Base-by-base conservation (phyloP, 768 basidiomycete genomes). In the Vararia minispora region DNA sequence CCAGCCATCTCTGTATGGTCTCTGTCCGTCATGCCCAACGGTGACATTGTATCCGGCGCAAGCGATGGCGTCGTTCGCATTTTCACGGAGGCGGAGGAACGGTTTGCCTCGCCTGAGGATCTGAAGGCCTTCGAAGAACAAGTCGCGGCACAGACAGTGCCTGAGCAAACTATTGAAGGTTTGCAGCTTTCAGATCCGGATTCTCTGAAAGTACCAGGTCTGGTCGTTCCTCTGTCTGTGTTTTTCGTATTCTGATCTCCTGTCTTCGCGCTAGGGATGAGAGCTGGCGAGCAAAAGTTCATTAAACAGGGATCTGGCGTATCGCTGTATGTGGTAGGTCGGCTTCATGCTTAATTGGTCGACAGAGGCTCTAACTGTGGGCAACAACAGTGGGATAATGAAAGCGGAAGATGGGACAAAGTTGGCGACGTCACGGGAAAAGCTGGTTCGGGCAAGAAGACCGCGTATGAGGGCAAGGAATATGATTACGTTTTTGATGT, bases 401-500 rank as follows among this genome's bases (percentile, higher is more conserved):
- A 68, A 3, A 61, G 65, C 8, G 62, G 59, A 13, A 69, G 68
- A 18, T 99, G 95, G 95, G 75, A 88, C 57, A 94, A 92, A 56
- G 77, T 98, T 24, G 95, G 95, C 17, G 84, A 92, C 49, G 92
- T 98, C 5, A 90, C 92, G 4, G 95, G 95, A 53, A 92, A 91
- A 14, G 84, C 94, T 36, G 86, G 91, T 17, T 76, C 80, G 25
- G 76, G 76, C n/a, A 71, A 89, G 41, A 92, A 87, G 59, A 87
- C 92, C 58, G 69, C 95, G n/a, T 82, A 84, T 53, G 60, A 90
- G 49, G 95, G 95, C 13, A 80, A 81, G 53, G 94, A 98, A 60
- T 99, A 92, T 53, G 95, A 99, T 60, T 95, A 95, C 52, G 94
- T 99, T n/a, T 97, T 98, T 52, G 92, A 95, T 53, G 92, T 99